phyloP scores from a whole-genome alignment of 1,284 basidiomycete species.

The Trichosporon coremiiforme region DNA sequence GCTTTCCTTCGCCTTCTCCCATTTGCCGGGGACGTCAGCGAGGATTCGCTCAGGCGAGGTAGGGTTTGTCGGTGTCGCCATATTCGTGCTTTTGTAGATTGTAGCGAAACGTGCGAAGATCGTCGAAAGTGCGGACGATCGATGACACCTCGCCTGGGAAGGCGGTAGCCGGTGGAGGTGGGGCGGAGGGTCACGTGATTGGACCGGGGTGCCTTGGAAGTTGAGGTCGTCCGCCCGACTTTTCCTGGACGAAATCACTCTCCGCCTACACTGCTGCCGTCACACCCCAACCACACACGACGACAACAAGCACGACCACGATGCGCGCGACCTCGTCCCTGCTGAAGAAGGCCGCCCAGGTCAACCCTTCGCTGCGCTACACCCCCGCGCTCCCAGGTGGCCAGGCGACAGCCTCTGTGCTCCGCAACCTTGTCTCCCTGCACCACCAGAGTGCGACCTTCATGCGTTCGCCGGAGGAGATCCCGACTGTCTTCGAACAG shows the following conservation, averaged over 20 bases:
- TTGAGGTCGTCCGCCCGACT: neutral
- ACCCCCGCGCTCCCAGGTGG: conserved; percentile 24
- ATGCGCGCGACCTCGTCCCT: conserved; percentile 10
- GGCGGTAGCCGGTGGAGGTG: conserved; percentile 7
- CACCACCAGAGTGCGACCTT: conserved; percentile 51
- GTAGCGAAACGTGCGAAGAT: neutral
- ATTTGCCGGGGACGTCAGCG: conserved; percentile 63
- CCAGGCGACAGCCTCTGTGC: conserved; percentile 34
- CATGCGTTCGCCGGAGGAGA: conserved; percentile 42
- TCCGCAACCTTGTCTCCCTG: conserved; percentile 45
- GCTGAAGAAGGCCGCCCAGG: neutral
- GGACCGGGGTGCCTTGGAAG: neutral
- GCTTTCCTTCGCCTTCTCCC: conserved; percentile 65
- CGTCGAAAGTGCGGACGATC: neutral
- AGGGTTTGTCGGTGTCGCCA: conserved; percentile 43
- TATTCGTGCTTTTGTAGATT: conserved; percentile 25
- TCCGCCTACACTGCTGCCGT: neutral
- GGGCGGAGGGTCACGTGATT: conserved; percentile 14
- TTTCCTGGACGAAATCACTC: conserved; percentile 1
- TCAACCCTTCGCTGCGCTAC: conserved; percentile 5
- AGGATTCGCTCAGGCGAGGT: conserved; percentile 61
- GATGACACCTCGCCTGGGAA: neutral
- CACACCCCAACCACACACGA: neutral
- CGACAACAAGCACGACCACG: neutral
- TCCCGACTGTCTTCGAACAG: conserved; percentile 42